These are phyloP conservation scores for Penicillium sp. DNA, from an alignment of 2,329 filamentous ascomycete genomes.

Conservation along the genomic window DNA sequence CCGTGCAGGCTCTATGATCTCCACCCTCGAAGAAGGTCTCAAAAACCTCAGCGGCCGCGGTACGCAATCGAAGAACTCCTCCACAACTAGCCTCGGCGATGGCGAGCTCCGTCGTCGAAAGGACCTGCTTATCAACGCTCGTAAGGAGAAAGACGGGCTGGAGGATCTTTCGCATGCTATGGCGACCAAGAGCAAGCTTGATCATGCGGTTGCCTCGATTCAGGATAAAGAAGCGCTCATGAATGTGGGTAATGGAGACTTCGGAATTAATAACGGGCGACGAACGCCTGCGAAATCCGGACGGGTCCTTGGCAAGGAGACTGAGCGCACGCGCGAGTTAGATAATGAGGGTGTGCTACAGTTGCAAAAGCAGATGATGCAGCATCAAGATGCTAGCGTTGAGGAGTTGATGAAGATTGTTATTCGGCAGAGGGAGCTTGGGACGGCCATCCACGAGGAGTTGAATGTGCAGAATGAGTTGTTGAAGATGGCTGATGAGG, in stretches of 20 bases:
- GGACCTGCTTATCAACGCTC: conserved; percentile 58
- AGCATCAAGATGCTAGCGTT: conserved; percentile 62
- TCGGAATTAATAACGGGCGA: conserved; percentile 8
- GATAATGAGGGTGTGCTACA: conserved; percentile 66
- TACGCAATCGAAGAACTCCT: conserved; percentile 28
- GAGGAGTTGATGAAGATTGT: conserved; percentile 60
- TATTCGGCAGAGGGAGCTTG: conserved; percentile 61
- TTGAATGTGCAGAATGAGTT: conserved; percentile 62
- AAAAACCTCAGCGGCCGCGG: conserved; percentile 38
- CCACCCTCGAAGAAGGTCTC: conserved; percentile 59
- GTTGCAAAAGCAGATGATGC: conserved; percentile 62
- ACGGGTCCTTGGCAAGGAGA: conserved; percentile 56
- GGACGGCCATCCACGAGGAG: conserved; percentile 63
- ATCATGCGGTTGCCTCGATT: conserved; percentile 48
- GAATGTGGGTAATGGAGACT: conserved; percentile 23
- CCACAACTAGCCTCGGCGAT: conserved; percentile 56
- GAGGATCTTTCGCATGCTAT: conserved; percentile 62
- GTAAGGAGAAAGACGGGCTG: conserved; percentile 63
- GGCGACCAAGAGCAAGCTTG: conserved; percentile 51
- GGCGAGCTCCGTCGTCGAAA: conserved; percentile 61
- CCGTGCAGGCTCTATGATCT: conserved; percentile 56
- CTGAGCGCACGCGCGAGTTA: conserved; percentile 60
- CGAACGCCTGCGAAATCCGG: conserved; percentile 44
- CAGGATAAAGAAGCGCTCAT: conserved; percentile 48
- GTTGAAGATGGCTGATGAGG: conserved; percentile 59